Evolutionary conservation across 352 stramenopile species (phyloP), one percentile per base, ranked within the genome.

Genomic region (Globisporangium nodosum): DNA sequence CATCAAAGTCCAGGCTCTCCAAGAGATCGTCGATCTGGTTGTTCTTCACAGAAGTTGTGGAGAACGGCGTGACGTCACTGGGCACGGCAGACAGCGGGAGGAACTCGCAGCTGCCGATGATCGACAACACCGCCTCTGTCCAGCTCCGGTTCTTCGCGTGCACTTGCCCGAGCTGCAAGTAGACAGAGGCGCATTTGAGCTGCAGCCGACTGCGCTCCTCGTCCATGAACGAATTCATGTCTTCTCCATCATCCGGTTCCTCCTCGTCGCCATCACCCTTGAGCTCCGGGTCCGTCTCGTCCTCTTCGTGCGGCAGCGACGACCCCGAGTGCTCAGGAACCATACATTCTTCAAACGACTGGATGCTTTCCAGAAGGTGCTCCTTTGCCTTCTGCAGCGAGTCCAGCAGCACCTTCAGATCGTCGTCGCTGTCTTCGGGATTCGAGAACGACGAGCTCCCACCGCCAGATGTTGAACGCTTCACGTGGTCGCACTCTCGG

Each of bases 131-230:
- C 0, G 66, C 76, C 27, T 74, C 63, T 5, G 48, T 39, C 77
- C 76, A 89, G 15, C 72, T 64, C 8, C 63, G 43, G 48, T 66
- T 69, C 11, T 64, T 60, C 21, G 74, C 61, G 46, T 82, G 74
- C 20, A 85, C 52, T 0, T 70, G 69, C 1, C 69, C 67, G 21
- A 91, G 62, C 42, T 90, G 80, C 18, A 94, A 56, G 51, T 73
- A 90, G 15, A 81, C 73, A 8, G 85, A 90, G 31, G 76, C 83
- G 55, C 76, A 88, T 61, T 94, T 94, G 4, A 92, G 61, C 62
- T 87, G 71, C 11, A 94, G 66, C 6, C 85, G 77, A 16, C 61
- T 65, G 27, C 88, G 62, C 62, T 94, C 85, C 68, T 94, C 85
- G 30, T 84, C 65, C 78, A 94, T 88, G 54, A 92, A 94, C 7